Base-by-base conservation (phyloP, 768 basidiomycete genomes). In the Boletus subparvulus region DNA sequence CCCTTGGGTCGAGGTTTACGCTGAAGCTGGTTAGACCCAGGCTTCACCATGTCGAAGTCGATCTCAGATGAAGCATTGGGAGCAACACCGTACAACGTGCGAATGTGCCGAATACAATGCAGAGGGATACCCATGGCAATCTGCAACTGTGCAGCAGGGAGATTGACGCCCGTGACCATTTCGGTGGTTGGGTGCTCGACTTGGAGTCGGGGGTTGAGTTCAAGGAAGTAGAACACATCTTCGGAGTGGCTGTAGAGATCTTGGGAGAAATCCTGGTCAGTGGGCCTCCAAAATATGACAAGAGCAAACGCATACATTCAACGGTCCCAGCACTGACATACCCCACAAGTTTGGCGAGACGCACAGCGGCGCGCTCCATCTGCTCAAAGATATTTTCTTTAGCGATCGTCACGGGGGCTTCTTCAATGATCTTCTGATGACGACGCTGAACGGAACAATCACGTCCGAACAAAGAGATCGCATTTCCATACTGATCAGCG, bases 161-260 rank as follows among this genome's bases (percentile, higher is more conserved):
- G 83, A 74, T 98, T 97, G 76, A 98, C 96, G 11, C 97, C 97
- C 5, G 90, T 87, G n/a, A 98, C 97, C 93, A 98, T 99, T 74
- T 99, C 97, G 21, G 97, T 99, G 12, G 97, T 99, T 11, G 97
- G 97, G 73, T 99, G 97, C 77, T 99, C 97, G 67, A 99, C 97
- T 77, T 99, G 97, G 21, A 99, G 88, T 82, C 97, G 95, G 45
- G 97, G 97, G 74, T 99, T 99, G 58, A 99, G 84, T 74, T 99
- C 97, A 60, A 99, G 82, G 83, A 99, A 99, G 78, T 90, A 93
- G 77, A 98, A 99, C 30, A 86, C 83, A 68, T 98, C 93, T 58
- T 98, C 96, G 0, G 86, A 80, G 60, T 92, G 93, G 62, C 88
- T 95, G 75, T 98, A 99, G 39, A 99, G 86, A 75, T 98, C 94